These are phyloP conservation scores for Trichoderma sp. DNA, from an alignment of 2,329 filamentous ascomycete species.

Conservation along the genomic window DNA sequence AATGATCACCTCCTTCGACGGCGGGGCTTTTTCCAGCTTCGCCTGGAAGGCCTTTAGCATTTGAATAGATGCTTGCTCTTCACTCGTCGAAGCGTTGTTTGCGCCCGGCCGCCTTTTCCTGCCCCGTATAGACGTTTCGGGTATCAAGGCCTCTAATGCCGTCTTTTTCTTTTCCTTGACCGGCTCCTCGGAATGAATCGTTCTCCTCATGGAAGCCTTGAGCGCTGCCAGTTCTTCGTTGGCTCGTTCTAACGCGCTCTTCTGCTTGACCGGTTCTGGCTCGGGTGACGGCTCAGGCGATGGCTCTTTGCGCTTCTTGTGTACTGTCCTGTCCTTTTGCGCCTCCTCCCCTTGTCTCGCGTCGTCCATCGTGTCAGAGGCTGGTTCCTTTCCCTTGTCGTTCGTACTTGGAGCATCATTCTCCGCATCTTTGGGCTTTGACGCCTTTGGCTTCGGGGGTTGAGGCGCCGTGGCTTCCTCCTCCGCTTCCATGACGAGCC, in stretches of 20 bases:
- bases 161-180: slow-evolving; percentile 65
- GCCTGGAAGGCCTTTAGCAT: slow-evolving; percentile 78
- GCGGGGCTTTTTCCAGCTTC: slow-evolving; percentile 64
- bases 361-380: neutral
- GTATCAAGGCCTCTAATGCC: slow-evolving; percentile 73
- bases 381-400: slow-evolving; percentile 16
- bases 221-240: slow-evolving; percentile 80
- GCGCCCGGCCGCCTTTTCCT: slow-evolving; percentile 68
- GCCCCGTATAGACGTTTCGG: slow-evolving; percentile 68
- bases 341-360: neutral
- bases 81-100: slow-evolving; percentile 52
- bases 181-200: slow-evolving; percentile 50
- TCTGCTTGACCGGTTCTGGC: slow-evolving; percentile 45
- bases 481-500: slow-evolving; percentile 65
- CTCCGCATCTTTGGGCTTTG: slow-evolving; percentile 37
- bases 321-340: neutral
- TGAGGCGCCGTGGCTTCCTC: slow-evolving; percentile 34
- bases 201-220: slow-evolving; percentile 79
- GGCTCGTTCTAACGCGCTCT: slow-evolving; percentile 65
- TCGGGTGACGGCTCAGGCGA: slow-evolving; percentile 34
- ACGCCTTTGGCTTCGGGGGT: slow-evolving; percentile 38
- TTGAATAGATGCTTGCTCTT: slow-evolving; percentile 67
- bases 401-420: neutral
- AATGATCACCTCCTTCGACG: slow-evolving; percentile 42
- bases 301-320: slow-evolving; percentile 26